These are phyloP conservation scores for Pyrenophora seminiperda DNA, from an alignment of 2,329 filamentous ascomycete genomes.

Conservation along the genomic window DNA sequence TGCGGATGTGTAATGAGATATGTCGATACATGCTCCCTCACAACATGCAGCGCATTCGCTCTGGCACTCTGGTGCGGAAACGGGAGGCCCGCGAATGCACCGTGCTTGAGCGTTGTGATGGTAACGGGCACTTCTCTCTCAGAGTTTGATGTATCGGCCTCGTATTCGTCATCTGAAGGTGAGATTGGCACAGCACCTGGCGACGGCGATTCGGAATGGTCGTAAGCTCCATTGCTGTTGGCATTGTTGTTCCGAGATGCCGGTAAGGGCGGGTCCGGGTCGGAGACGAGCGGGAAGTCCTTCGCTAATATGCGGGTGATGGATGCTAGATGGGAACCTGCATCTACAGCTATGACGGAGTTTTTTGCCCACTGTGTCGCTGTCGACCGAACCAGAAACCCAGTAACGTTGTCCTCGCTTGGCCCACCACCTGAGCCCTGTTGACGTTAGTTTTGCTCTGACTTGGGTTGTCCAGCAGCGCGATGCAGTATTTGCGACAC, in stretches of 20 bases:
- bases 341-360: constrained; percentile 90
- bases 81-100: constrained; percentile 80
- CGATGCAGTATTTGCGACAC: neutral
- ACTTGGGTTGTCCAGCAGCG: neutral
- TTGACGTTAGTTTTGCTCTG: constrained; percentile 15
- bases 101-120: constrained; percentile 62
- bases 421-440: constrained; percentile 91
- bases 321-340: constrained; percentile 83
- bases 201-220: constrained; percentile 30
- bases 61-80: constrained; percentile 69
- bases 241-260: constrained; percentile 24
- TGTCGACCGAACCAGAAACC: constrained; percentile 83
- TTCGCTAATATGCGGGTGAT: constrained; percentile 78
- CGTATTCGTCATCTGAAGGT: constrained; percentile 39
- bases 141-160: constrained; percentile 32
- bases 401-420: constrained; percentile 85
- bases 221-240: constrained; percentile 21
- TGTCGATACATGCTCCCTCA: constrained; percentile 78
- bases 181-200: constrained; percentile 29
- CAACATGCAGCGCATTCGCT: constrained; percentile 81
- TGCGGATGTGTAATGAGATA: constrained; percentile 98
- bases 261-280: constrained; percentile 17
- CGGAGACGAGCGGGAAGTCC: constrained; percentile 54
- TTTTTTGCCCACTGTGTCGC: constrained; percentile 78
- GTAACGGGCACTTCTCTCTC: constrained; percentile 45